Base-by-base conservation (phyloP, 2,329 filamentous ascomycete genomes). In the Hyphodiscus sp. region DNA sequence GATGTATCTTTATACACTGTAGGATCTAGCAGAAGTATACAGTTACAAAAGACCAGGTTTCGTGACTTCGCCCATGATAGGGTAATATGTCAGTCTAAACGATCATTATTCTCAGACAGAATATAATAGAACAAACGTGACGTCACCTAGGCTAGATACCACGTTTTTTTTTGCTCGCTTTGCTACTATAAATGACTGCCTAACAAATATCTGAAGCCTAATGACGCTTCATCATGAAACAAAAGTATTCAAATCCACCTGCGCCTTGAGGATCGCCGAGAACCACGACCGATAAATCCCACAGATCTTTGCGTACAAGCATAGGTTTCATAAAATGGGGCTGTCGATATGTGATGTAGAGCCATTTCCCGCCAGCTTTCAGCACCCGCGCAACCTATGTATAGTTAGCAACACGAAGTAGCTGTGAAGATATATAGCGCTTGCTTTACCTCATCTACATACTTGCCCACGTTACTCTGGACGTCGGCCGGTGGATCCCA, bases 281-380 rank as follows among this genome's bases (percentile, higher is more conserved):
- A 10, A 68, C 64, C 47, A 78, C 71, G 53, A 76, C 65, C 3
- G 73, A 61, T 20, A 79, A 49, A 23, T 70, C 63, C 76, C 76
- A 80, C 7, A 73, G 60, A 0, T 68, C 69, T 2, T 73, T 67
- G 9, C 67, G 62, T 23, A 71, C 70, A 18, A 53, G 62, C 18
- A 80, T 63, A 13, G 74, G 74, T 60, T 67, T 71, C 45, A 81
- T 73, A 56, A 81, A 81, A 62, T 80, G 78, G 13, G 75, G 76
- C 54, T 80, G 79, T 41, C 77, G 67, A 60, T 74, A 82, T 0
- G 78, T 79, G 41, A 82, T 70, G 59, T 75, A 80, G 1, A 81
- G 65, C 59, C 79, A 80, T 2, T 69, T 58, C 2, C 76, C 77
- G 26, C 71, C 69, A 20, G 73, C 65, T 56, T 76, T 76, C 20